These are phyloP conservation scores for Hypoxylon sp. DNA, from an alignment of 2,329 filamentous ascomycete species.

Conservation along the genomic window DNA sequence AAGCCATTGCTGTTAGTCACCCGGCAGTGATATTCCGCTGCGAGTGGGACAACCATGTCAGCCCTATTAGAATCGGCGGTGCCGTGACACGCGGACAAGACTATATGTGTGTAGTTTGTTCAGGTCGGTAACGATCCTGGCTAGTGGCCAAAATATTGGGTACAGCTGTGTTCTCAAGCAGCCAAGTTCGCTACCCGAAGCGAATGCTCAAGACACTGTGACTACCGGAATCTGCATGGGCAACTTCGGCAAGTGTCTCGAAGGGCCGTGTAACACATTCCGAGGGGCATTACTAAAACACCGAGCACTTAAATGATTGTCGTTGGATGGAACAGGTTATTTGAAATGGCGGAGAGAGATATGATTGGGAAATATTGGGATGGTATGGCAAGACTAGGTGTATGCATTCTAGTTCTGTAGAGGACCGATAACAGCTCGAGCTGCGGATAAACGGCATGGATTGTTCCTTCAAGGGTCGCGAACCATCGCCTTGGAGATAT, in stretches of 20 bases:
- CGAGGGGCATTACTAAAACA: constrained; percentile 10
- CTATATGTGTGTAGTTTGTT: constrained; percentile 25
- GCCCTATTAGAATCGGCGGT: constrained; percentile 42
- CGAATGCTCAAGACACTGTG: not conserved
- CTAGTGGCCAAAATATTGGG: constrained; percentile 26
- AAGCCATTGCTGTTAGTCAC: constrained; percentile 40
- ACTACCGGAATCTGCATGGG: constrained; percentile 1
- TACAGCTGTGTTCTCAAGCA: constrained; percentile 10
- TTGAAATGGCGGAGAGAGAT: constrained; percentile 21
- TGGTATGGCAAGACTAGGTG: constrained; percentile 18
- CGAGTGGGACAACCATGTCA: constrained; percentile 38
- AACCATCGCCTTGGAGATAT: constrained; percentile 36
- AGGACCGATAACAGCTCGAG: constrained; percentile 4
- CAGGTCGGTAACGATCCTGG: constrained; percentile 34
- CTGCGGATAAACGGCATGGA: constrained; percentile 19
- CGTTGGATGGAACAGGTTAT: constrained; percentile 10
- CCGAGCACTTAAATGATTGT: not conserved
- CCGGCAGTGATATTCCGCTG: constrained; percentile 36
- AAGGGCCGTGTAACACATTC: not conserved
- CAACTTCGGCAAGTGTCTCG: constrained; percentile 11
- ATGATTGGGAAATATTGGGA: constrained; percentile 12
- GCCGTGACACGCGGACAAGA: constrained; percentile 43
- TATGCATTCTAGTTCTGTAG: constrained; percentile 7
- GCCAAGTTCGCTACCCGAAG: constrained; percentile 32
- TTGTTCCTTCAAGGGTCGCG: constrained; percentile 34